Evolutionary conservation across 345 rosid species (phyloP).

Genomic region (Litchi chinensis): DNA sequence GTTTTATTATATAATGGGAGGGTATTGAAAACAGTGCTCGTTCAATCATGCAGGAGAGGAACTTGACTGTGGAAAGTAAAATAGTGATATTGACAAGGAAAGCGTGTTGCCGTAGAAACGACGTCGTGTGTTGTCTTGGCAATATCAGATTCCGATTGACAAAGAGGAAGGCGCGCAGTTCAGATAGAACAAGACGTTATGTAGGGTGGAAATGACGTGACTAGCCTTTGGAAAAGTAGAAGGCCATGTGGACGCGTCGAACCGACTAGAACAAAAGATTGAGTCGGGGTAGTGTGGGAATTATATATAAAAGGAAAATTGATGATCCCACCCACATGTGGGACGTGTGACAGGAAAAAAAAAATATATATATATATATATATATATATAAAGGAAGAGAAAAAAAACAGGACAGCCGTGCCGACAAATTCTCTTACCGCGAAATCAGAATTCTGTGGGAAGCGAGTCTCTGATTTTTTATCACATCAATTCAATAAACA

Average conservation of each 20-base stretch:
- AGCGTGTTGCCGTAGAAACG: background rate
- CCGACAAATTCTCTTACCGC: slow-evolving; percentile 14
- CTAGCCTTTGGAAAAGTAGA: background rate
- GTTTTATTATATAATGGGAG: background rate
- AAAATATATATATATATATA: no score
- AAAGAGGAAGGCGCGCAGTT: background rate
- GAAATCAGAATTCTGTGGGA: background rate
- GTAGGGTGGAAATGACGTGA: background rate
- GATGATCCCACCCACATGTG: background rate
- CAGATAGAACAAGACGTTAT: background rate
- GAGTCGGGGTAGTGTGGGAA: background rate
- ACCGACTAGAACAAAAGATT: background rate
- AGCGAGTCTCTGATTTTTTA: no score
- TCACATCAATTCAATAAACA: no score
- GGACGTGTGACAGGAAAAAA: background rate
- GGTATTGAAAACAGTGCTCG: background rate
- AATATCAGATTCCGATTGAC: background rate
- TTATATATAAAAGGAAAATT: background rate
- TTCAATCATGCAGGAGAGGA: background rate
- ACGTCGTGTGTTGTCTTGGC: background rate
- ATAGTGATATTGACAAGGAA: slow-evolving; percentile 7
- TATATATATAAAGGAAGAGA: no score
- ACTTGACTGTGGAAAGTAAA: background rate
- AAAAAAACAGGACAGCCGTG: no score
- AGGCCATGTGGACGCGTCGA: background rate